Conservation (phyloP, 768 basidiomycete species). For the Erythrobasidium yunnanense region DNA sequence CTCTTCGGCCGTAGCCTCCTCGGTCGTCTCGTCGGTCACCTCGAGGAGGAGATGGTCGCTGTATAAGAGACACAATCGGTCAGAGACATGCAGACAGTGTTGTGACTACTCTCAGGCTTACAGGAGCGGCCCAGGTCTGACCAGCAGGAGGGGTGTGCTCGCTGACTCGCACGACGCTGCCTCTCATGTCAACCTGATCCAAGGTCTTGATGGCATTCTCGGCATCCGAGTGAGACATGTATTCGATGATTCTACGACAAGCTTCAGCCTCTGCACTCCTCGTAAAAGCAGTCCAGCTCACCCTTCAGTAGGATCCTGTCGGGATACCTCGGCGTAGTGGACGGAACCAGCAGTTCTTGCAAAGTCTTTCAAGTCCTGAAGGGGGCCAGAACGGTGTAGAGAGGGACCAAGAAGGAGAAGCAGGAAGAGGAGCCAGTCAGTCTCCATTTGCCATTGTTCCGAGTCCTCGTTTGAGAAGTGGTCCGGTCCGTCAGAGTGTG, state of each 20-base stretch:
- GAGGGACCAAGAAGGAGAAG: not conserved
- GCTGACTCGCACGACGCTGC: slow-evolving; percentile 61
- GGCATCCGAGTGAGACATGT: slow-evolving; percentile 73
- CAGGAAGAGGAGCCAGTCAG: slow-evolving; percentile 12
- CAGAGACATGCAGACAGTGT: not conserved
- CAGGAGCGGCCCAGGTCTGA: slow-evolving; percentile 21
- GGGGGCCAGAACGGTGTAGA: not conserved
- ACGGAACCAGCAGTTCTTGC: slow-evolving; percentile 89
- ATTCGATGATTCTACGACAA: slow-evolving; percentile 67
- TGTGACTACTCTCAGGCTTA: not conserved
- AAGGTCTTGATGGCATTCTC: slow-evolving; percentile 80
- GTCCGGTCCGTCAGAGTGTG: too few relatives aligned
- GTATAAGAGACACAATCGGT: slow-evolving; percentile 1
- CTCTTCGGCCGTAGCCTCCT: slow-evolving; percentile 17
- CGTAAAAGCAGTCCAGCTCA: slow-evolving; percentile 44
- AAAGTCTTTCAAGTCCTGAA: slow-evolving; percentile 91
- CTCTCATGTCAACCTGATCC: slow-evolving; percentile 78
- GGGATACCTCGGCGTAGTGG: slow-evolving; percentile 87
- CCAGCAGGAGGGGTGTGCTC: slow-evolving; percentile 17
- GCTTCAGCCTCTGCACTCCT: not conserved
- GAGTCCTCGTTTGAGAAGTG: too few relatives aligned
- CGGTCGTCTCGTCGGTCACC: slow-evolving; percentile 1
- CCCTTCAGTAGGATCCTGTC: slow-evolving; percentile 76
- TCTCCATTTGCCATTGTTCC: not conserved
- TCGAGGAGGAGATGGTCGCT: slow-evolving; percentile 27